Base-by-base conservation (phyloP, 371 early-diverging fungal genomes). In the Zancudomyces culisetae region DNA sequence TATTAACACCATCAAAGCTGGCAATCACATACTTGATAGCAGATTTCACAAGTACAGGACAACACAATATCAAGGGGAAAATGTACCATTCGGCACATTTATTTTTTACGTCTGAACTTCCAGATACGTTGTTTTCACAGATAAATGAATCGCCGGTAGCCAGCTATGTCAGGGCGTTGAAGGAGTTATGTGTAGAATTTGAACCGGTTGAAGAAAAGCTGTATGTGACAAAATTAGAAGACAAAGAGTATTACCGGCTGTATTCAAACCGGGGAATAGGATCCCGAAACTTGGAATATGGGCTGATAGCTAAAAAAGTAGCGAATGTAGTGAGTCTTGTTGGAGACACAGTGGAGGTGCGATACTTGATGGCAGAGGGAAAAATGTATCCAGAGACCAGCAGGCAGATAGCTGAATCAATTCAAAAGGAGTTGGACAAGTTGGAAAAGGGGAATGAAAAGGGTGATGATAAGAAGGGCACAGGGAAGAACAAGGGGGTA, bases 291-390 rank as follows among this genome's bases (percentile, higher is more conserved):
- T 73, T 87, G 45, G 67, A 68, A 57, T 56, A 66, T 23, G 69
- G 66, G 43, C 42, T 63, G 47, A 61, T 68, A 3, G 64, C 66
- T 8, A 63, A 60, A 24, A 63, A 66, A 76, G 62, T 86, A 22
- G 67, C 79, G 4, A 80, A 79, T 42, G 74, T 86, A 0, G 82
- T 83, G 62, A 78, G 76, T 0, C 73, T 83, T 4, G 68, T 93
- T 41, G 85, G 82, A 35, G 87, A 89, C 54, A 75, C 70, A 51
- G 96, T 96, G 1, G 72, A 85, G 52, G 85, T 97, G 46, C 70
- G 90, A 46, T 91, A 85, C 56, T 81, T 80, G 63, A n/a, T n/a
- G n/a, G n/a, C n/a, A n/a, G n/a, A n/a, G n/a, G n/a, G n/a, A n/a
- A n/a, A n/a, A n/a, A n/a, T n/a, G n/a, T n/a, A n/a, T n/a, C n/a